Base-by-base conservation (phyloP, 768 basidiomycete species). In the Fibroporia radiculosa region DNA sequence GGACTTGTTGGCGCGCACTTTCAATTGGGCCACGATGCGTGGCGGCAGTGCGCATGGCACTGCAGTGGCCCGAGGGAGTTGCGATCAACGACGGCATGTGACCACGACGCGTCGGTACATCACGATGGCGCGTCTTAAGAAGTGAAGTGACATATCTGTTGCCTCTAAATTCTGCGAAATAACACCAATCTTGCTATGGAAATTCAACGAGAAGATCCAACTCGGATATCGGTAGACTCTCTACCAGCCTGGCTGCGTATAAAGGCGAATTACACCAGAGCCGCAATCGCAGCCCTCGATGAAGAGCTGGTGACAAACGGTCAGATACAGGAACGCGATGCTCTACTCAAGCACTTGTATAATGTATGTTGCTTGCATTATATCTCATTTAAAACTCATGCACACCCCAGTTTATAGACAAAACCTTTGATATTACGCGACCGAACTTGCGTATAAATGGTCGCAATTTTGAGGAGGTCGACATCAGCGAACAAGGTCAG, bases 401-500 rank as follows among this genome's bases (percentile, higher is more conserved):
- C 2, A 6, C 23, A 5, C 23, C 25, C n/a, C 37, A 87, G 83
- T 82, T 74, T 51, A 69, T 82, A 26, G 81, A 84, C 19, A 63
- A 64, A 16, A 73, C 80, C 14, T 82, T 87, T 50, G 67, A 66
- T 27, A 72, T 79, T 42, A 74, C 82, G 0, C 74, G 77, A 49
- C 74, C 78, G 4, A 93, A 92, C 62, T 61, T 93, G 18, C 77
- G 84, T 25, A 74, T 92, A 8, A 90, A 91, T 56, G 89, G 89
- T 22, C 80, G 82, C 42, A 80, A 82, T 48, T 77, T 78, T 50
- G 85, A 85, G 54, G 72, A 78, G 3, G 64, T 80, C n/a, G 71
- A 73, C 18, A 67, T 72, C 16, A 69, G 72, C 39, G 76, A 74
- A 48, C 71, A 75, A 54, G 75, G 82, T 78, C 40, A 42, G 63